Percentiles rank a stretch among this genome's conserved stretches.
Conservation (phyloP, 1,139 yeast species). For the Wickerhamomyces sp. region DNA sequence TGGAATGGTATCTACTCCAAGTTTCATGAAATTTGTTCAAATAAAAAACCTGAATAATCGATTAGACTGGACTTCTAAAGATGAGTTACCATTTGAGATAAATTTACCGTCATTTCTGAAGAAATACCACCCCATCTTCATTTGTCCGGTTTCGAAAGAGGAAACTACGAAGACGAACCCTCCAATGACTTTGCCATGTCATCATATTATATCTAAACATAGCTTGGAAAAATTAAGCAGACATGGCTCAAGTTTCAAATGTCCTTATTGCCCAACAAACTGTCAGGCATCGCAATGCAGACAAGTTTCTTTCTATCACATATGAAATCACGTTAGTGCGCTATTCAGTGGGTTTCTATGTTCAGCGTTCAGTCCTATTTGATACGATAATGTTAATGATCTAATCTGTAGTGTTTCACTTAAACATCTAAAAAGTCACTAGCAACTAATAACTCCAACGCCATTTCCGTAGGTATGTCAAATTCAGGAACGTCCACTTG, state of each 20-base stretch:
- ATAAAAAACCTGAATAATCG: constrained; percentile 40
- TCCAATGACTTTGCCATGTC: constrained; percentile 60
- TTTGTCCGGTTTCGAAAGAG: constrained; percentile 88
- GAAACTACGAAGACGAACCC: constrained; percentile 63
- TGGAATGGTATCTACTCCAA: constrained; percentile 70
- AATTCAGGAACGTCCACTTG: constrained; percentile 73
- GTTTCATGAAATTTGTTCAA: constrained; percentile 59
- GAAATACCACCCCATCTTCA: constrained; percentile 77
- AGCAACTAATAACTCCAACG: constrained; percentile 83
- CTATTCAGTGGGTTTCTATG: too few species aligned
- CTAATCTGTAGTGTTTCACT: too few species aligned
- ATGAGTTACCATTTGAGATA: constrained; percentile 59
- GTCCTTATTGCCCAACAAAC: constrained; percentile 62
- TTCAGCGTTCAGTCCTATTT: too few species aligned
- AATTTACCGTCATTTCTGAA: constrained; percentile 45
- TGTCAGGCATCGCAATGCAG: constrained; percentile 27
- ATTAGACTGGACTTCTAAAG: constrained; percentile 52
- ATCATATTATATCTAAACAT: constrained; percentile 53
- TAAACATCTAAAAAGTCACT: constrained; percentile 23
- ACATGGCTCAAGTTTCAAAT: constrained; percentile 45
- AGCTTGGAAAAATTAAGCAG: constrained; percentile 40
- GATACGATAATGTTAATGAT: too few species aligned
- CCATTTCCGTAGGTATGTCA: constrained; percentile 89
- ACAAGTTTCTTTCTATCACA: constrained; percentile 22
- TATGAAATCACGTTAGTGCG: too few species aligned